Base-by-base conservation (phyloP, 2,329 filamentous ascomycete species). In the Paracoccidioides brasiliensis region DNA sequence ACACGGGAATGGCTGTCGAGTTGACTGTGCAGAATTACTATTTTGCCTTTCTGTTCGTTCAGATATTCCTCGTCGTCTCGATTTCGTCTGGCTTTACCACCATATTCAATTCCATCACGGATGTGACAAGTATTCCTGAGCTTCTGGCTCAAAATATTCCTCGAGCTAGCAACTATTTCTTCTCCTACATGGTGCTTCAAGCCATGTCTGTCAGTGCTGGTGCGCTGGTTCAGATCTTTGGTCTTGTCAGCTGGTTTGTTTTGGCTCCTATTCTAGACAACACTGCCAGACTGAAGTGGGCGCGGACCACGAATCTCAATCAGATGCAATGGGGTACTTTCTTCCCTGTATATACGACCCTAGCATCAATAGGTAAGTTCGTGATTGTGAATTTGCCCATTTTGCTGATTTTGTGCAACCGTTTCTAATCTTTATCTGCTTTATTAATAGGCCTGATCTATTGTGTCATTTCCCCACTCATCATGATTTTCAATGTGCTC, bases 131-230 rank as follows among this genome's bases (percentile, higher is more conserved):
- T 41, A 80, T 94, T 56, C 81, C 93, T 0, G 70, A 81, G 15
- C 77, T 86, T 0, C 74, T 98, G 33, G 91, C 91, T 0, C 69
- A 76, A 9, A 93, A 90, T 58, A 74, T 98, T 4, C 93, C 93
- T 1, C 86, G 82, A 62, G 85, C 90, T 0, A 86, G 89, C 63
- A 95, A 96, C 67, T 98, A 97, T 71, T 98, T 97, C 76, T 97
- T 96, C 77, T 91, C 89, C 0, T 98, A 98, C 78, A 90, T 98
- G 83, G 85, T 96, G 67, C 83, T 98, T 8, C 93, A 97, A 65
- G 89, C 90, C 0, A 78, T 97, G 63, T 90, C 88, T 59, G 90
- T 88, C 59, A 95, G 90, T 69, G 91, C 91, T 1, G 90, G 87
- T 69, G 91, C 88, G 0, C 76, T 97, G 3, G 75, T 96, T 10